Conservation (phyloP, 2,329 filamentous ascomycete genomes). For the Calonectria hawksworthii region DNA sequence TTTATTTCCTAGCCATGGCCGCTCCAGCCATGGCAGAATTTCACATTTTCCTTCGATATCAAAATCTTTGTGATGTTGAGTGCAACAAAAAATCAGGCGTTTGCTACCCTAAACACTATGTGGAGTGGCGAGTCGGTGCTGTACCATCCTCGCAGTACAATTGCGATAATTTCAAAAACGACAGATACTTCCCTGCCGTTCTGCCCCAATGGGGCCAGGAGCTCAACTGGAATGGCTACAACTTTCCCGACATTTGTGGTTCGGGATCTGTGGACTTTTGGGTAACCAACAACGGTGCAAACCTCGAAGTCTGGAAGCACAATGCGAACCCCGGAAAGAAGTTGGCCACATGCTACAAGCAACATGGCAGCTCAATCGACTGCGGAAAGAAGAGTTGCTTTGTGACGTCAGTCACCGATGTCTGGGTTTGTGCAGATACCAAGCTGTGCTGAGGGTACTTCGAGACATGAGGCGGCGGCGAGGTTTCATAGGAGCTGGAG, state of each 20-base stretch:
- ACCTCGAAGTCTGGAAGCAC: constrained; percentile 9
- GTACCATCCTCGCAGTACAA: constrained; percentile 10
- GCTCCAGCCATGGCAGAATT: background rate
- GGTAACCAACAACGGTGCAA: background rate
- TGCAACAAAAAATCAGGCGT: constrained; percentile 8
- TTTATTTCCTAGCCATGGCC: background rate
- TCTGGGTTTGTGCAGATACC: constrained; percentile 16
- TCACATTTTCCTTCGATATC: background rate
- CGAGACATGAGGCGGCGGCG: background rate
- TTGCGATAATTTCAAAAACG: constrained; percentile 7
- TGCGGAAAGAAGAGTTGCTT: background rate
- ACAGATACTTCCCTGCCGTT: background rate
- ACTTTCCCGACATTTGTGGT: constrained; percentile 6
- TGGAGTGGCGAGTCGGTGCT: constrained; percentile 14
- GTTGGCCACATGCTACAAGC: constrained; percentile 14
- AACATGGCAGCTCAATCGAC: background rate
- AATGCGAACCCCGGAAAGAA: background rate
- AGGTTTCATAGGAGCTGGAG: background rate
- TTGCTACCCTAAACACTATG: constrained; percentile 18
- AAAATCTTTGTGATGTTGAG: constrained; percentile 15
- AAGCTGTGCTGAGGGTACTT: constrained; percentile 1
- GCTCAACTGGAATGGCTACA: constrained; percentile 7
- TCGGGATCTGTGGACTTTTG: constrained; percentile 13
- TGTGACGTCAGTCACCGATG: background rate
- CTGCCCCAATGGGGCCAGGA: background rate